Conservation (phyloP, 768 basidiomycete species). For the Mycena maculata region DNA sequence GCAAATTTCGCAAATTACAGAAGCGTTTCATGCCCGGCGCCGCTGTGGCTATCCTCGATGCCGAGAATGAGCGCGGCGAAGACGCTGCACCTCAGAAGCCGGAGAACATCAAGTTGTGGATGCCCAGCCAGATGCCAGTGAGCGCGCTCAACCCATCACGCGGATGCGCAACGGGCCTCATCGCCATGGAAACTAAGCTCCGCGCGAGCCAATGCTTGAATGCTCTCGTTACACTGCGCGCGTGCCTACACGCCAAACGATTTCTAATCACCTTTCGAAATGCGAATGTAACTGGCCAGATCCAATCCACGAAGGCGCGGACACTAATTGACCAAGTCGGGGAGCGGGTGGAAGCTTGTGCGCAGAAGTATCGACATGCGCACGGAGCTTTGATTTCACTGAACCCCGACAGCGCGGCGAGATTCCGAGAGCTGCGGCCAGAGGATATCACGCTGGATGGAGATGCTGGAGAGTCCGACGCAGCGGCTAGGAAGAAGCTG, state of each 20-base stretch:
- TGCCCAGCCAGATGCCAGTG: too few species aligned
- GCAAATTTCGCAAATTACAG: conserved; percentile 10
- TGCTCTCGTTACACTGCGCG: conserved; percentile 32
- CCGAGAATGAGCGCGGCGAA: conserved; percentile 1
- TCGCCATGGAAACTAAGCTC: conserved; percentile 35
- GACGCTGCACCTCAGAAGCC: background rate
- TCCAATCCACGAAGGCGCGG: background rate
- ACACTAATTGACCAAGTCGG: conserved; percentile 4
- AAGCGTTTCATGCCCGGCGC: conserved; percentile 23
- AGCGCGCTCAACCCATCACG: background rate
- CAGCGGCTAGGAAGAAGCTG: background rate
- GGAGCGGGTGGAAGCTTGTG: background rate
- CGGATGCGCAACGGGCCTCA: conserved; percentile 23
- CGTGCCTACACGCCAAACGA: conserved; percentile 34
- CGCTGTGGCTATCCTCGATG: background rate
- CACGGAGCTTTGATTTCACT: background rate
- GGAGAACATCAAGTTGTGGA: conserved; percentile 1
- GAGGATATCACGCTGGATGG: conserved; percentile 1
- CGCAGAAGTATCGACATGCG: background rate
- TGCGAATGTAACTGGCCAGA: background rate
- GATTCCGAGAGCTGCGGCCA: background rate
- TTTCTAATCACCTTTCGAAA: conserved; percentile 34
- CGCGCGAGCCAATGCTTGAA: conserved; percentile 36
- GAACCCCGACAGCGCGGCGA: background rate
- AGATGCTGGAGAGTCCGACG: background rate